Evolutionary conservation across 2,329 filamentous ascomycete species (phyloP).

Genomic region (Pseudonectria buxi): DNA sequence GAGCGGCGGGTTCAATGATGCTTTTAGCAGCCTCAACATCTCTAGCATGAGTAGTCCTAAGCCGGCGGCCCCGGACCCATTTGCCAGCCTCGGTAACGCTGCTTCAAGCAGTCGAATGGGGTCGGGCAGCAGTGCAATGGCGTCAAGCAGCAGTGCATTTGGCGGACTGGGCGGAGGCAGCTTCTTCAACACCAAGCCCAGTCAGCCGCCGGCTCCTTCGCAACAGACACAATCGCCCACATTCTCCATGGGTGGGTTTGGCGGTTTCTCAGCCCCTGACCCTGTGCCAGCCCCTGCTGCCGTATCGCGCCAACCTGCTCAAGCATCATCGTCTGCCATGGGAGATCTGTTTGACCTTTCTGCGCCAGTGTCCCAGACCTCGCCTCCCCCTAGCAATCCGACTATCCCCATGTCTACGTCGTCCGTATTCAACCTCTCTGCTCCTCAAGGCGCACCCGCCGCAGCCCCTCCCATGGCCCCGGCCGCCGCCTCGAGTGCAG

Average conservation of each 20-base stretch:
- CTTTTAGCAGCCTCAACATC: conserved; percentile 50
- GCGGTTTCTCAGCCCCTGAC: conserved; percentile 49
- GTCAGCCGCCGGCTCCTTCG: conserved; percentile 44
- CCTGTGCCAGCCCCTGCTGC: conserved; percentile 32
- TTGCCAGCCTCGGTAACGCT: conserved; percentile 50
- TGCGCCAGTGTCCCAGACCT: conserved; percentile 42
- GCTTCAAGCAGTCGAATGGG: conserved; percentile 27
- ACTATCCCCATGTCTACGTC: conserved; percentile 35
- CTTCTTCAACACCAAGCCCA: conserved; percentile 74
- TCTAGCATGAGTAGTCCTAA: conserved; percentile 37
- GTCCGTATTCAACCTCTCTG: conserved; percentile 79
- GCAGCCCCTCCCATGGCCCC: conserved; percentile 33
- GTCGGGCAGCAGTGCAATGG: conserved; percentile 30
- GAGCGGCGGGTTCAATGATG: conserved; percentile 67
- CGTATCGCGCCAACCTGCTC: conserved; percentile 34
- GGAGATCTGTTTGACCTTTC: conserved; percentile 79
- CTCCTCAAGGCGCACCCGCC: conserved; percentile 39
- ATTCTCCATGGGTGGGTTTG: conserved; percentile 61
- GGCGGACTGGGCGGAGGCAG: conserved; percentile 61
- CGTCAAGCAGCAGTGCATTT: conserved; percentile 38
- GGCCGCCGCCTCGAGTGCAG: conserved; percentile 15
- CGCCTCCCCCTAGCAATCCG: conserved; percentile 32
- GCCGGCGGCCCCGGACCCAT: conserved; percentile 41
- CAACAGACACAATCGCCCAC: conserved; percentile 48
- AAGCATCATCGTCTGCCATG: conserved; percentile 51